Evolutionary conservation across 2,329 filamentous ascomycete species (phyloP), one percentile per base, ranked within the genome.

Genomic region (Aspergillus arachidicola): DNA sequence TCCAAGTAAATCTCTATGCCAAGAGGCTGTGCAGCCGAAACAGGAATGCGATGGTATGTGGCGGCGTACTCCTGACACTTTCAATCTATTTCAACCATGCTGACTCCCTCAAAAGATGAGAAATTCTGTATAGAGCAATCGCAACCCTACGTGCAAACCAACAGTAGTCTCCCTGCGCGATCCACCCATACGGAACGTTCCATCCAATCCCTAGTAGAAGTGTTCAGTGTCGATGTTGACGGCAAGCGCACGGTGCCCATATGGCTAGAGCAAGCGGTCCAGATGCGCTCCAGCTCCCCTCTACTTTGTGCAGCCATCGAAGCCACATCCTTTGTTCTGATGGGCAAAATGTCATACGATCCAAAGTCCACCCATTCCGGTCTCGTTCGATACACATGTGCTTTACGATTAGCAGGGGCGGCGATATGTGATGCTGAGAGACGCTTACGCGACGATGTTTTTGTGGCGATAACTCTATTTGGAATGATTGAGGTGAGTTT

Each of bases 171-270:
- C 16, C 32, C 36, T 55, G 32, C 10, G 6, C 51, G 51, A 11
- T 19, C 23, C 6, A 55, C 51, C 12, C 51, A 55, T 26, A 55
- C 51, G 12, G 51, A 55, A 6, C 51, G 51, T 36, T 55, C 32
- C n/a, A 55, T 55, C 5, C 51, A 55, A 55, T 55, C 51, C 32
- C 32, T 55, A 23, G 30, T 38, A 55, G 51, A 55, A 26, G 51
- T 55, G 21, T 38, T 55, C 34, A 38, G 51, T 55, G 21, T 34
- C 32, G 34, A 55, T 26, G 23, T 55, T 9, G 21, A 38, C n/a
- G 51, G 51, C 36, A 38, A 19, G 14, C 32, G 32, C 26, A 55
- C 32, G 12, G 34, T 38, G 6, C 51, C 51, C 7, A 26, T 55
- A 10, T 55, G 51, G 51, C n/a, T 55, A 6, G 51, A 38, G 6